Evolutionary conservation across 306 rosid genomes (phyloP).

Genomic region (Spatholobus suberectus): DNA sequence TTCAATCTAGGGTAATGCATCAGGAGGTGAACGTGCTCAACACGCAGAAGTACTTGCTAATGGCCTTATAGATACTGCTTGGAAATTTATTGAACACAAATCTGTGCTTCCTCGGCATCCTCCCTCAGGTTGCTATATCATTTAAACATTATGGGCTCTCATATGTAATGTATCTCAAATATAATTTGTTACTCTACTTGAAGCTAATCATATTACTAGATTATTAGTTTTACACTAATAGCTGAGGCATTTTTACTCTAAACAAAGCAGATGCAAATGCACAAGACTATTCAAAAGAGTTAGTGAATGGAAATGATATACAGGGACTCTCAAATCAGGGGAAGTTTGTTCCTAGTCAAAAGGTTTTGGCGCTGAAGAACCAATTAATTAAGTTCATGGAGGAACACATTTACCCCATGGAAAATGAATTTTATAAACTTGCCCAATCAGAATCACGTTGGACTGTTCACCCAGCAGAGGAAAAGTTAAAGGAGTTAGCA

Average conservation of each 20-base stretch:
- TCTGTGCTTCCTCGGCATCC: slow-evolving; percentile 84
- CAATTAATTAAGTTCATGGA: slow-evolving; percentile 84
- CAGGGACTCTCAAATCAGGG: slow-evolving; percentile 59
- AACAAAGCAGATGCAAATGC: slow-evolving; percentile 47
- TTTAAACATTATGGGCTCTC: slow-evolving; percentile 35
- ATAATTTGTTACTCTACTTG: slow-evolving; percentile 11
- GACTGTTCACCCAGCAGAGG: slow-evolving; percentile 93
- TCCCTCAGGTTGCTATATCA: slow-evolving; percentile 69
- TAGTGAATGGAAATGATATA: slow-evolving; percentile 51
- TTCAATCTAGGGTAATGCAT: slow-evolving; percentile 88
- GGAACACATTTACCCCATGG: slow-evolving; percentile 87
- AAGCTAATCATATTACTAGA: slow-evolving; percentile 36
- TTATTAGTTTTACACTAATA: slow-evolving; percentile 33
- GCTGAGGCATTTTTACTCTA: slow-evolving; percentile 40
- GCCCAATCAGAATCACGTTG: slow-evolving; percentile 82
- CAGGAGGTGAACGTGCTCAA: slow-evolving; percentile 89
- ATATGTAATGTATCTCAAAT: slow-evolving; percentile 31
- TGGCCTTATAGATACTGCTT: slow-evolving; percentile 69
- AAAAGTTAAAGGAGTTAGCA: slow-evolving; percentile 86
- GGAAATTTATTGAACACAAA: slow-evolving; percentile 63
- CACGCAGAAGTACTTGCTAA: slow-evolving; percentile 63
- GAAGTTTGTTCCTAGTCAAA: slow-evolving; percentile 70
- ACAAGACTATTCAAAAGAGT: slow-evolving; percentile 43
- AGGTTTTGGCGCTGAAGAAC: slow-evolving; percentile 62
- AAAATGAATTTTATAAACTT: slow-evolving; percentile 80